A percentile compares a stretch with the other conserved stretches of the same genome.
phyloP scores from a whole-genome alignment of 169 alveolate genomes.

The Eimeria tenella region DNA sequence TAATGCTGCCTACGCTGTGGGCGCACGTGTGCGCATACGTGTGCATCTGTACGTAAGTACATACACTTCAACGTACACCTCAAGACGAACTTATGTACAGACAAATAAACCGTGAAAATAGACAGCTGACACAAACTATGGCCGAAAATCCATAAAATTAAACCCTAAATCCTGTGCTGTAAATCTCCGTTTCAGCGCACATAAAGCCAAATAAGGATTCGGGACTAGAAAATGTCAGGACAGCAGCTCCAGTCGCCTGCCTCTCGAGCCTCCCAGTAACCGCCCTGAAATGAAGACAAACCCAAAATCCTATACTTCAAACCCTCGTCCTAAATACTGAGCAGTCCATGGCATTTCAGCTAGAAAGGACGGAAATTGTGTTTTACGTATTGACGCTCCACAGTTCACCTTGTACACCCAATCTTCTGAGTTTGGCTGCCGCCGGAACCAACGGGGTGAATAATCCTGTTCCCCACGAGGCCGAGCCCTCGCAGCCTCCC shows the following conservation, averaged over 20 bases:
- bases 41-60: background rate
- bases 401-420: constrained; percentile 74
- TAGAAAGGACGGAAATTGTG: too few species aligned
- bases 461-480: constrained; percentile 68
- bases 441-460: constrained; percentile 63
- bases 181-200: background rate
- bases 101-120: too few species aligned
- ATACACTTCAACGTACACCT: too few species aligned
- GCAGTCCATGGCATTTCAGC: background rate
- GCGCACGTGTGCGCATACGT: background rate
- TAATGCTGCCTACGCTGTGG: background rate
- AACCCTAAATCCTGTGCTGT: too few species aligned
- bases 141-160: too few species aligned
- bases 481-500: constrained; percentile 73
- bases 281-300: constrained; percentile 63
- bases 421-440: constrained; percentile 33
- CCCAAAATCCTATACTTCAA: background rate
- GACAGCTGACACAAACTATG: too few species aligned
- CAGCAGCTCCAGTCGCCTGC: constrained; percentile 41
- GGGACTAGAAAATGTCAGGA: constrained; percentile 72
- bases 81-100: too few species aligned
- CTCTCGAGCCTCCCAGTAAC: constrained; percentile 75
- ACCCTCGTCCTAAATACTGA: background rate
- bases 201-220: background rate
- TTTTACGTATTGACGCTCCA: background rate